These are phyloP conservation scores for Datisca glomerata DNA, from an alignment of 306 rosid genomes.

Conservation along the genomic window DNA sequence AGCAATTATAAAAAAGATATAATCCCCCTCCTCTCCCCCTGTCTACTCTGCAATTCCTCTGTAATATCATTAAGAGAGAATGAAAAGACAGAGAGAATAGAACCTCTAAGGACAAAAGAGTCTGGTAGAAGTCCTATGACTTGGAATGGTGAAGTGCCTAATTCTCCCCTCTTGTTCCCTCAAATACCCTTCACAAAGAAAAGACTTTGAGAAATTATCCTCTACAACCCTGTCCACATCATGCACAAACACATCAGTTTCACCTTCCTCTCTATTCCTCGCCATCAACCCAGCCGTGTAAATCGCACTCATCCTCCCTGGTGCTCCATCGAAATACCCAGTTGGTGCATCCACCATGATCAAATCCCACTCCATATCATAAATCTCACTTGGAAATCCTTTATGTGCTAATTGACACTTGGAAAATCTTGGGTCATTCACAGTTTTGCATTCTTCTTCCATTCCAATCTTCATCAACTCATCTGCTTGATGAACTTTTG, in stretches of 20 bases:
- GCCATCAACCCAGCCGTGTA: slow-evolving; percentile 90
- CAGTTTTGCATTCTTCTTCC: slow-evolving; percentile 39
- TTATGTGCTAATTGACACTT: slow-evolving; percentile 54
- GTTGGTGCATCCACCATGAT: slow-evolving; percentile 98
- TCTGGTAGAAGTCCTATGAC: slow-evolving; percentile 50
- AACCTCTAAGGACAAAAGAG: slow-evolving; percentile 49
- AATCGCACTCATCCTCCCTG: slow-evolving; percentile 86
- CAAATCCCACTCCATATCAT: slow-evolving; percentile 76
- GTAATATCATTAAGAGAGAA: background rate
- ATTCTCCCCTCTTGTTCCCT: slow-evolving; percentile 68
- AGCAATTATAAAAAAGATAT: no score
- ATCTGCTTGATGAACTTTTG: slow-evolving; percentile 56
- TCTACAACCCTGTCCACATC: slow-evolving; percentile 81
- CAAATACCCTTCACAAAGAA: slow-evolving; percentile 72
- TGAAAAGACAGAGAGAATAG: background rate
- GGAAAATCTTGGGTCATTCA: slow-evolving; percentile 61
- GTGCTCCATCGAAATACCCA: slow-evolving; percentile 61
- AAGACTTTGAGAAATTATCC: slow-evolving; percentile 55
- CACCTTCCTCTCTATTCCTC: slow-evolving; percentile 67
- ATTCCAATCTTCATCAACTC: slow-evolving; percentile 33
- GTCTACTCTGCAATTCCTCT: no score
- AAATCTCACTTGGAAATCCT: slow-evolving; percentile 55
- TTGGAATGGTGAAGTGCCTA: slow-evolving; percentile 72
- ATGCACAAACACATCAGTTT: slow-evolving; percentile 79
- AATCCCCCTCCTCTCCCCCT: no score